phyloP scores from a whole-genome alignment of 352 stramenopile genomes.

The Phytophthora quininea region DNA sequence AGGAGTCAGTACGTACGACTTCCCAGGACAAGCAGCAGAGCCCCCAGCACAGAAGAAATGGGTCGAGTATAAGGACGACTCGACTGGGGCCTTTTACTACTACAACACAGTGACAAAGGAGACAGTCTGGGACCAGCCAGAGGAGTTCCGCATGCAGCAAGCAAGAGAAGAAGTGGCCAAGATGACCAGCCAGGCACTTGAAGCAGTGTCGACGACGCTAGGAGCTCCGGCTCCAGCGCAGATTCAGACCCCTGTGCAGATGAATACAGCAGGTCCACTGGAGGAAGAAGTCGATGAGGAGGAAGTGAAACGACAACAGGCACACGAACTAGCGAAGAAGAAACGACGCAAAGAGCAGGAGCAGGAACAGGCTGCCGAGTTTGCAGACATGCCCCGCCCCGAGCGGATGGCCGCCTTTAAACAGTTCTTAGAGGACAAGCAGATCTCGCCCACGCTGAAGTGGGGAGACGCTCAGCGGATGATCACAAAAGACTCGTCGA shows the following conservation, averaged over 20 bases:
- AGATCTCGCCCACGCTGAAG: slow-evolving; percentile 72
- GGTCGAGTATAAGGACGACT: slow-evolving; percentile 83
- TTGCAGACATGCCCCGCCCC: slow-evolving; percentile 50
- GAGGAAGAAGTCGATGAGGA: slow-evolving; percentile 44
- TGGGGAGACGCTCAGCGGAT: slow-evolving; percentile 75
- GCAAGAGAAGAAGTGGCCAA: slow-evolving; percentile 72
- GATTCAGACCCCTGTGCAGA: slow-evolving; percentile 10
- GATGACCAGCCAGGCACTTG: slow-evolving; percentile 49
- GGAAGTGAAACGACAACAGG: slow-evolving; percentile 23
- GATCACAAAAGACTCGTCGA: slow-evolving; percentile 57
- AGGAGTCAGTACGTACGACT: slow-evolving; percentile 70
- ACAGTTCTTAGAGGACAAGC: slow-evolving; percentile 68
- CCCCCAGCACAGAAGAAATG: slow-evolving; percentile 35
- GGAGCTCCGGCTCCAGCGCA: slow-evolving; percentile 2
- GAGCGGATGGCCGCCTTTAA: slow-evolving; percentile 73
- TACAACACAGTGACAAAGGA: slow-evolving; percentile 77
- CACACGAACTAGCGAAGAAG: slow-evolving; percentile 30
- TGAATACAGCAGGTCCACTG: slow-evolving; percentile 8
- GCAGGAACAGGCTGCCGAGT: slow-evolving; percentile 44
- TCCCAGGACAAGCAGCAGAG: slow-evolving; percentile 20
- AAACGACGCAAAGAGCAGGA: slow-evolving; percentile 59
- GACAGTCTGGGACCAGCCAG: slow-evolving; percentile 83
- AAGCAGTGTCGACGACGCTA: slow-evolving; percentile 14
- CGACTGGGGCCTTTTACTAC: slow-evolving; percentile 77
- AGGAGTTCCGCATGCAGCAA: slow-evolving; percentile 80